phyloP scores from a whole-genome alignment of 305 asterid genomes.

The Solanum hybrid region DNA sequence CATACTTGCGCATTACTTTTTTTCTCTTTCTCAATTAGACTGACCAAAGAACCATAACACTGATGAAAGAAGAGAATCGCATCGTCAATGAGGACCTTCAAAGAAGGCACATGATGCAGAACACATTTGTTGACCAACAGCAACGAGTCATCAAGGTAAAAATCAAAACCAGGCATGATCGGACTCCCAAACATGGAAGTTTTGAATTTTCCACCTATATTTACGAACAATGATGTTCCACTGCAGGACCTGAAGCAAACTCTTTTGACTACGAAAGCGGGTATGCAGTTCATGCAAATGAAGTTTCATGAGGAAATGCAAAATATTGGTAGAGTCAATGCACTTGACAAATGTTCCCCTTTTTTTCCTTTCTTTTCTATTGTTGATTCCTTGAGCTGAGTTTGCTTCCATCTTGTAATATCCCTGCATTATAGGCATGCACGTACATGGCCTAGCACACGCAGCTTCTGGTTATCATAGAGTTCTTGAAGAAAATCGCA shows the following conservation, averaged over 20 bases:
- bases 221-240: not conserved
- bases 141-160: conserved; percentile 60
- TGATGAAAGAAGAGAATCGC: conserved; percentile 30
- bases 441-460: conserved; percentile 78
- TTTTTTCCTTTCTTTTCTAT: not conserved
- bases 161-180: not conserved
- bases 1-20: not conserved
- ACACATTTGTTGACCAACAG: conserved; percentile 56
- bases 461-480: conserved; percentile 96
- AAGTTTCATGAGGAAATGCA: conserved; percentile 75
- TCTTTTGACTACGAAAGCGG: conserved; percentile 68
- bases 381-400: not conserved
- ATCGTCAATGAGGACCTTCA: conserved; percentile 32
- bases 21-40: conserved; percentile 18
- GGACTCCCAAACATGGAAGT: not conserved
- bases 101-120: conserved; percentile 35
- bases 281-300: conserved; percentile 86
- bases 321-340: conserved; percentile 53
- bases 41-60: conserved; percentile 25
- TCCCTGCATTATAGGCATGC: conserved; percentile 37
- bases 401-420: not conserved
- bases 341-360: not conserved
- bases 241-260: conserved; percentile 65
- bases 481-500: conserved; percentile 94
- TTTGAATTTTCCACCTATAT: not conserved